Conservation (phyloP, 1,284 basidiomycete genomes). For the Peniophora sp. region DNA sequence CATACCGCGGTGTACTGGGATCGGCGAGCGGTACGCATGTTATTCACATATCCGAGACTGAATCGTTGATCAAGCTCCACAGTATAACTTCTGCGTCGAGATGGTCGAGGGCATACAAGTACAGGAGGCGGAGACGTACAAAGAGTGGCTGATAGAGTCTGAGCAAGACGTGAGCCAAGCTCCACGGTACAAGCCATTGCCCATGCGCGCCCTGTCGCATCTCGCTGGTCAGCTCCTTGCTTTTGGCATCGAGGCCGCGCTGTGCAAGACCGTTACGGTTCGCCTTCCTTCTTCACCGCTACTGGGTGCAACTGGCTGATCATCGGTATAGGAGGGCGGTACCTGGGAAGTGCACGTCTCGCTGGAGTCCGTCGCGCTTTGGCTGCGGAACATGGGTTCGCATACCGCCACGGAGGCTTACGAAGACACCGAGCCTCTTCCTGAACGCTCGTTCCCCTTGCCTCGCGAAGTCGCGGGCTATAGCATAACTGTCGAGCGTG, state of each 20-base stretch:
- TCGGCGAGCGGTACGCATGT: not conserved
- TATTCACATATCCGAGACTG: not conserved
- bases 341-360: conserved; percentile 60
- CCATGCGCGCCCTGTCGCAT: conserved; percentile 59
- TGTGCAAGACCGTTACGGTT: conserved; percentile 46
- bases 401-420: conserved; percentile 34
- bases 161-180: conserved; percentile 11
- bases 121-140: conserved; percentile 13
- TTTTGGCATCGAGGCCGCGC: conserved; percentile 49
- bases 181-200: conserved; percentile 36
- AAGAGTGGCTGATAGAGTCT: conserved; percentile 20
- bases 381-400: conserved; percentile 49
- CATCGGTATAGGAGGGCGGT: conserved; percentile 43
- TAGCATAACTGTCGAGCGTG: not conserved
- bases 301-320: not conserved
- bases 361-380: conserved; percentile 45
- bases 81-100: not conserved
- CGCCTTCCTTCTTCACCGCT: conserved; percentile 9
- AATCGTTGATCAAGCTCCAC: not conserved
- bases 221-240: conserved; percentile 54
- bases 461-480: not conserved
- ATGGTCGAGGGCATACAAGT: not conserved
- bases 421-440: conserved; percentile 9
- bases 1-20: not conserved
- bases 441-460: not conserved